Evolutionary conservation across 805 yeast species (phyloP), one percentile per base, ranked within the genome.

Genomic region (Ogataea paraovalis): DNA sequence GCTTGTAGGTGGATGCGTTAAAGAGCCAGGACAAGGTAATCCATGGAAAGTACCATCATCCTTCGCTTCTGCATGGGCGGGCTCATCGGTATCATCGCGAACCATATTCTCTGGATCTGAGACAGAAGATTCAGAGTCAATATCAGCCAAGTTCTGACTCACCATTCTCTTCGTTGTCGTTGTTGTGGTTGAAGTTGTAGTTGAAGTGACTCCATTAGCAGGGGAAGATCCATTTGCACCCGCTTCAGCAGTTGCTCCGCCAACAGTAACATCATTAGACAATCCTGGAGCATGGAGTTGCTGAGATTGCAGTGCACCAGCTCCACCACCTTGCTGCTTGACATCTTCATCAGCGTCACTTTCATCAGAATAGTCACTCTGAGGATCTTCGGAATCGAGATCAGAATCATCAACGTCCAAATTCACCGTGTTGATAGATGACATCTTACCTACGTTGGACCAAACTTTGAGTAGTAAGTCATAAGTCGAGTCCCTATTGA

Each of bases 381-480:
- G 50, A 3, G 51, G 53, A 34, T 62, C 73, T 19, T 64, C 63
- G 3, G 67, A 64, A 57, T 72, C 73, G 5, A 64, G 62, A n/a
- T 70, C 71, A 3, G 64, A 61, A 6, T 54, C 62, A 22, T 59
- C 59, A 3, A 47, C 41, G 21, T 59, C 61, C 23, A 55, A 21
- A 28, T 54, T 59, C 16, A 53, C 49, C 9, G 55, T 53, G 43
- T 51, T 58, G 28, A 49, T 36, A 22, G 44, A 41, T 5, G 34
- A 30, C 12, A 14, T 7, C 16, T 60, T 46, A 14, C 64, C 62
- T 39, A 66, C 55, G 3, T 73, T 65, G 10, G 78, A 77, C 92
- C 94, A 85, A 7, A 83, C 77, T 42, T 73, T 76, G 4, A 79
- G 72, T 44, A 87, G 75, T 32, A 79, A 61, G 45, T 69, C 71